Evolutionary conservation across 257 asterid species (phyloP).

Genomic region (Petunia axillaris): DNA sequence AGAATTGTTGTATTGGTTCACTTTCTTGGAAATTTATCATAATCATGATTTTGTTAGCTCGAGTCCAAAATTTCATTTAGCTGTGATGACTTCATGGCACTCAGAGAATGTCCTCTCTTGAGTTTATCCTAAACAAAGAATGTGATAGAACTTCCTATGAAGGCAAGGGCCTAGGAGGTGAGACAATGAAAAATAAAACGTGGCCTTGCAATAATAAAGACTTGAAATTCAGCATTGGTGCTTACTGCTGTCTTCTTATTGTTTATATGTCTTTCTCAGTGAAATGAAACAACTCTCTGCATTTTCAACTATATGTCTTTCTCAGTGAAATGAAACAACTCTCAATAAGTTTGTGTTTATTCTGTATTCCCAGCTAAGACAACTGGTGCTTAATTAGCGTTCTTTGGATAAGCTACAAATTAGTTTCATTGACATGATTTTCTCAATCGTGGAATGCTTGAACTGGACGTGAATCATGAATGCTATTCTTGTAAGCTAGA

Average conservation of each 20-base stretch:
- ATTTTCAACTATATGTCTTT: neutral
- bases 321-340: neutral
- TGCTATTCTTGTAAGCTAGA: slow-evolving; percentile 1
- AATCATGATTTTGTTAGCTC: slow-evolving; percentile 15
- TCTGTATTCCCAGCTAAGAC: neutral
- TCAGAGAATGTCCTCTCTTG: neutral
- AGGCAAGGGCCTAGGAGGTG: neutral
- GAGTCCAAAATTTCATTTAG: slow-evolving; percentile 19
- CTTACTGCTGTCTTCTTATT: slow-evolving; percentile 8
- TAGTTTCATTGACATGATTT: slow-evolving; percentile 15
- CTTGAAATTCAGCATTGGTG: neutral
- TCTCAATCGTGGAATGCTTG: neutral
- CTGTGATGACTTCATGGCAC: slow-evolving; percentile 2
- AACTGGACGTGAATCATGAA: neutral
- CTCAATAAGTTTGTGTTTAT: neutral
- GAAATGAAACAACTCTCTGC: neutral
- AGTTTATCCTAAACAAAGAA: neutral
- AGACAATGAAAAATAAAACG: slow-evolving; percentile 19
- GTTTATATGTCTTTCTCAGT: neutral
- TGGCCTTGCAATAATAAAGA: neutral
- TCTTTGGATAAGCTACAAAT: neutral
- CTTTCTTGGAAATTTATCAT: slow-evolving; percentile 18
- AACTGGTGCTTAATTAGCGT: neutral
- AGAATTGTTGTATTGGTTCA: slow-evolving; percentile 51
- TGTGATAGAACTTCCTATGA: slow-evolving; percentile 12